phyloP scores from a whole-genome alignment of 257 asterid species.

The Leonotis leonurus region DNA sequence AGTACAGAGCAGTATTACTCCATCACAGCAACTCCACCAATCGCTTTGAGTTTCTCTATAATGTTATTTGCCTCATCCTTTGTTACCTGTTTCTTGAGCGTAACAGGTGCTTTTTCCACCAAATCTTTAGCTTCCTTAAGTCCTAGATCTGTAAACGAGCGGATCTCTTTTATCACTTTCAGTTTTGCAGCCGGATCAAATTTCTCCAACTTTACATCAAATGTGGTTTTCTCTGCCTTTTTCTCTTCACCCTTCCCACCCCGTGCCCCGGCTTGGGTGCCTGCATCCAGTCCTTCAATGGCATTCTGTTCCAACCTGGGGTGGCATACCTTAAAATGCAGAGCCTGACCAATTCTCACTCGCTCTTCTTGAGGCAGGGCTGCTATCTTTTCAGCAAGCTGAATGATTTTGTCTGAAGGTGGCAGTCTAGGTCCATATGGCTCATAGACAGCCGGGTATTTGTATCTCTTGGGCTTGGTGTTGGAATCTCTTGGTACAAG shows the following conservation, averaged over 20 bases:
- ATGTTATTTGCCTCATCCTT: constrained; percentile 72
- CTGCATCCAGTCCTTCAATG: too few species aligned
- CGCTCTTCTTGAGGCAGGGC: constrained; percentile 55
- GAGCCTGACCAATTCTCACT: constrained; percentile 36
- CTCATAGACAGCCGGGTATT: constrained; percentile 58
- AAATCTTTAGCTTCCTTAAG: constrained; percentile 84
- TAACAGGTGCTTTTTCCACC: constrained; percentile 65
- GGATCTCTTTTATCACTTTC: constrained; percentile 82
- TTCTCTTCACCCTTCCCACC: constrained; percentile 62
- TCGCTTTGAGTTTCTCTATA: constrained; percentile 76
- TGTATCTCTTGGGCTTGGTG: constrained; percentile 48
- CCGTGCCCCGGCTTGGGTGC: too few species aligned
- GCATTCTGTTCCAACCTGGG: constrained; percentile 46
- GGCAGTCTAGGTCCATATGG: constrained; percentile 76
- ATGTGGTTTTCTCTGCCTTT: constrained; percentile 66
- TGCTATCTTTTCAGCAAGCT: constrained; percentile 64
- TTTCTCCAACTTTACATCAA: constrained; percentile 72
- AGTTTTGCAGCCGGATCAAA: constrained; percentile 65
- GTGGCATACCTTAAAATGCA: constrained; percentile 41
- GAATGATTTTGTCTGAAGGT: constrained; percentile 60
- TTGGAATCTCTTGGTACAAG: constrained; percentile 66
- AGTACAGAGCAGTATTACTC: constrained; percentile 32
- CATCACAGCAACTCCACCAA: constrained; percentile 78
- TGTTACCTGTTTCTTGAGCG: constrained; percentile 62
- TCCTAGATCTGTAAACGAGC: constrained; percentile 65